Percentiles rank a stretch among this genome's conserved stretches.
Evolutionary conservation across 139 green algal genomes (phyloP).

Genomic region (Desmodesmus armatus): DNA sequence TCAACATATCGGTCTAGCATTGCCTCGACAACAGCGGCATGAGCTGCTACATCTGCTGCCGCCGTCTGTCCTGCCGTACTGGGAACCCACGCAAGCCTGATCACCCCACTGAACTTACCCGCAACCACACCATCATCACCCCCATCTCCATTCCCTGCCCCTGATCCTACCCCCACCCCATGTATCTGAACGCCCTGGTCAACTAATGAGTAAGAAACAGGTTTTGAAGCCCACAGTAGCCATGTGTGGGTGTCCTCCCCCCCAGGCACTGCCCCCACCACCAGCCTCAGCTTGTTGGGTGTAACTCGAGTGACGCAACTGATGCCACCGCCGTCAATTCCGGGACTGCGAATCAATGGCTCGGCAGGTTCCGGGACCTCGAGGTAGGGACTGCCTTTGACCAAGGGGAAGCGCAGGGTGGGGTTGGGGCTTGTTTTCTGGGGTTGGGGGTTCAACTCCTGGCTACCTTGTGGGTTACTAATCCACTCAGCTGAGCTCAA

Average conservation of each 20-base stretch:
- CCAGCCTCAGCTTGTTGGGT: not conserved
- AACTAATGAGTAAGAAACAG: too few relatives aligned
- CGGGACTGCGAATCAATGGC: not conserved
- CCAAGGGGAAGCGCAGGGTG: constrained; percentile 2
- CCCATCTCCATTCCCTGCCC: too few relatives aligned
- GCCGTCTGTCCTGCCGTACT: too few relatives aligned
- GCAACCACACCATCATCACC: not conserved
- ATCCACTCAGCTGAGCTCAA: too few relatives aligned
- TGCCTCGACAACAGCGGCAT: not conserved
- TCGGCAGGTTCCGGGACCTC: not conserved
- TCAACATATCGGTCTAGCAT: constrained; percentile 9
- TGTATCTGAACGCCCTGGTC: too few relatives aligned
- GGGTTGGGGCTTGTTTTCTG: too few relatives aligned
- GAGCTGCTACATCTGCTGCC: not conserved
- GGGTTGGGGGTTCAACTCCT: too few relatives aligned
- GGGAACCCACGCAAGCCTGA: constrained; percentile 2
- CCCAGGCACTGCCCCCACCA: not conserved
- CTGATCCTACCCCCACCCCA: too few relatives aligned
- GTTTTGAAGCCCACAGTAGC: constrained; percentile 4
- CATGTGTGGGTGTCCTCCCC: not conserved
- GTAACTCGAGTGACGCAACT: not conserved
- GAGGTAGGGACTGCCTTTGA: constrained; percentile 23
- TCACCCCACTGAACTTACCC: not conserved
- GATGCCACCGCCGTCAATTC: not conserved
- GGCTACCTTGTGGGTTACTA: too few relatives aligned